phyloP scores from a whole-genome alignment of 2,329 filamentous ascomycete genomes.

The Dothideomycetes sp. region DNA sequence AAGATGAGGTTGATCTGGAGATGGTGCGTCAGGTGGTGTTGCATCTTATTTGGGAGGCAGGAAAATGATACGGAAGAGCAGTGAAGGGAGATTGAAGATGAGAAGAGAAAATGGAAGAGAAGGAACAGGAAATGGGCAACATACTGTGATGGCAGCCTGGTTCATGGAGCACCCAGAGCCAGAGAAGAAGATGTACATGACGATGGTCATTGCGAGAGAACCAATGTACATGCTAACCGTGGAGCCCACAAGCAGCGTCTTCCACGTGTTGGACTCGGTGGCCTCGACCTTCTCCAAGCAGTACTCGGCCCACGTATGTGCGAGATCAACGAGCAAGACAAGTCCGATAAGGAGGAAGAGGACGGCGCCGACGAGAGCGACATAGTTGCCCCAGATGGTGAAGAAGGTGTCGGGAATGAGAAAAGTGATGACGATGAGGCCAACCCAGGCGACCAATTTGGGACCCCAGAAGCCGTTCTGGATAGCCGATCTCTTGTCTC shows the following conservation, averaged over 20 bases:
- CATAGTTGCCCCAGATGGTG: conserved; percentile 89
- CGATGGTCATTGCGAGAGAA: conserved; percentile 83
- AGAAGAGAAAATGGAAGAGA: not conserved
- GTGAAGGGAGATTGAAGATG: too few relatives aligned
- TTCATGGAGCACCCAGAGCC: conserved; percentile 79
- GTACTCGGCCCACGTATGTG: conserved; percentile 94
- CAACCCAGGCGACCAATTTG: conserved; percentile 83
- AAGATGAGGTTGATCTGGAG: conserved; percentile 67
- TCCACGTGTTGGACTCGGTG: conserved; percentile 75
- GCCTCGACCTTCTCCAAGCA: conserved; percentile 90
- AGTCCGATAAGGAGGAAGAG: conserved; percentile 88
- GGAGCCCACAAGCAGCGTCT: conserved; percentile 77
- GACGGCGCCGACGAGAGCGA: conserved; percentile 79
- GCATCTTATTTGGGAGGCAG: too few relatives aligned
- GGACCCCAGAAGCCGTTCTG: conserved; percentile 99
- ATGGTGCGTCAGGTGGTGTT: conserved; percentile 7
- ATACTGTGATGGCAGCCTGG: conserved; percentile 76
- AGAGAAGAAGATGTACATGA: conserved; percentile 98
- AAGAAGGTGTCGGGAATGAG: conserved; percentile 94
- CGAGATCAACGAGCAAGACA: conserved; percentile 85
- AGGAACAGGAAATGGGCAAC: too few relatives aligned
- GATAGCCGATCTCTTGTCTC: conserved; percentile 73
- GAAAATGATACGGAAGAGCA: too few relatives aligned
- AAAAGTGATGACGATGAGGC: conserved; percentile 80
- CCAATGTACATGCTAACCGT: conserved; percentile 88